phyloP scores from a whole-genome alignment of 1,284 basidiomycete species.

The Meira miltonrushii region DNA sequence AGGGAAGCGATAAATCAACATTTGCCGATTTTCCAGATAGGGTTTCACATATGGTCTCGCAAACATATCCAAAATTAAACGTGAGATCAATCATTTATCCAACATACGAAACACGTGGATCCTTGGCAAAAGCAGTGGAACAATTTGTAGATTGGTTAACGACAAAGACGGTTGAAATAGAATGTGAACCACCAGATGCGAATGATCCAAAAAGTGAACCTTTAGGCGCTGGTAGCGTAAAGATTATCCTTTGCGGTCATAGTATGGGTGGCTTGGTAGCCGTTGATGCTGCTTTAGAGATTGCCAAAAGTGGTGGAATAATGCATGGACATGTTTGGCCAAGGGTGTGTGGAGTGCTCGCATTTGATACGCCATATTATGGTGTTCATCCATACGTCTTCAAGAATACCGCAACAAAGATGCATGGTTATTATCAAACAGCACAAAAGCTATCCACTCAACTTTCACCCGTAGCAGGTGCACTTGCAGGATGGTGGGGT shows the following conservation, averaged over 20 bases:
- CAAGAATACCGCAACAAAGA: conserved; percentile 76
- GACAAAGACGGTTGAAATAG: conserved; percentile 78
- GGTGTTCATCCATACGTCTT: conserved; percentile 74
- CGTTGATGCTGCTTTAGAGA: conserved; percentile 65
- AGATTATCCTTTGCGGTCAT: conserved; percentile 84
- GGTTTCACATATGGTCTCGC: conserved; percentile 66
- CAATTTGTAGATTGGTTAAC: conserved; percentile 25
- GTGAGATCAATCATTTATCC: conserved; percentile 79
- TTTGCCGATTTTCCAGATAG: conserved; percentile 71
- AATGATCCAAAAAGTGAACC: conserved; percentile 18
- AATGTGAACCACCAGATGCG: conserved; percentile 55
- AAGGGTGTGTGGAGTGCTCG: conserved; percentile 70
- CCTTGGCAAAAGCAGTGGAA: conserved; percentile 32
- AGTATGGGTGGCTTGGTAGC: conserved; percentile 61
- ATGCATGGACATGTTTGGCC: conserved; percentile 65
- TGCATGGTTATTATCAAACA: conserved; percentile 65
- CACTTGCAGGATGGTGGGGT: conserved; percentile 53
- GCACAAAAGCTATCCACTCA: conserved; percentile 59
- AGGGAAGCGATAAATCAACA: conserved; percentile 67
- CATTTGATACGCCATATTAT: conserved; percentile 75
- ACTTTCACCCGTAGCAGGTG: conserved; percentile 53
- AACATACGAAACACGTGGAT: conserved; percentile 69
- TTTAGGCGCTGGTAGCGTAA: conserved; percentile 37
- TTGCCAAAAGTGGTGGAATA: conserved; percentile 4
- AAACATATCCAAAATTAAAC: conserved; percentile 56